Evolutionary conservation across 1,284 basidiomycete species (phyloP), one percentile per base, ranked within the genome.

Genomic region (Ganoderma leucocontextum): DNA sequence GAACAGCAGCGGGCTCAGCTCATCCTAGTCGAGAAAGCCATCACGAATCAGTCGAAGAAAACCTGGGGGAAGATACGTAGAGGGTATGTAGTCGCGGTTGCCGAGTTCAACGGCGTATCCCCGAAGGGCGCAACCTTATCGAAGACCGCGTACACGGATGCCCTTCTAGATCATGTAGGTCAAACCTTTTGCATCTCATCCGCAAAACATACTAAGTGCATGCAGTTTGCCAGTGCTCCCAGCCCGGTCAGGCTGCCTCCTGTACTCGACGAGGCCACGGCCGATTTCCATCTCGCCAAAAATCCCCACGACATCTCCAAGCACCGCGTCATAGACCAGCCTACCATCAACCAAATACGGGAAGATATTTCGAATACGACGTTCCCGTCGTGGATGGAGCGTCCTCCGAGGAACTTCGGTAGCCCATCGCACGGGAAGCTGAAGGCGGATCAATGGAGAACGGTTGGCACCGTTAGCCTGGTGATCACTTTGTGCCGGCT

Each of bases 391-490:
- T 81, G 79, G 79, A 59, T 80, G 0, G 65, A 73, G 4, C 55
- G 35, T 3, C 76, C 78, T 1, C 81, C 81, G 4, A 52, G 38
- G 7, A 73, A 77, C 49, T 75, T 79, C 9, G 82, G 82, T 0
- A 77, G 73, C 38, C 66, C 71, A 0, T 63, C 62, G 1, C 72
- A 75, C 22, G 80, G 82, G 1, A 81, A 81, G 49, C 75, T 82
- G n/a, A 77, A 67, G 35, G 82, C 82, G 0, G 82, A 83, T 62
- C 75, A 83, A 55, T 84, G 82, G 82, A 68, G 76, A 2, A 71
- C 67, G 3, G 66, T 75, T 6, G 70, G 74, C 53, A 75, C 75
- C 0, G 64, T 80, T 33, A 72, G 75, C 68, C 72, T 83, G 3
- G 75, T 78, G 8, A 72, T 80, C 49, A 82, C 81, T 1, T 70